Base-by-base conservation (phyloP, 2,329 filamentous ascomycete species). In the Ascochyta rabiei region DNA sequence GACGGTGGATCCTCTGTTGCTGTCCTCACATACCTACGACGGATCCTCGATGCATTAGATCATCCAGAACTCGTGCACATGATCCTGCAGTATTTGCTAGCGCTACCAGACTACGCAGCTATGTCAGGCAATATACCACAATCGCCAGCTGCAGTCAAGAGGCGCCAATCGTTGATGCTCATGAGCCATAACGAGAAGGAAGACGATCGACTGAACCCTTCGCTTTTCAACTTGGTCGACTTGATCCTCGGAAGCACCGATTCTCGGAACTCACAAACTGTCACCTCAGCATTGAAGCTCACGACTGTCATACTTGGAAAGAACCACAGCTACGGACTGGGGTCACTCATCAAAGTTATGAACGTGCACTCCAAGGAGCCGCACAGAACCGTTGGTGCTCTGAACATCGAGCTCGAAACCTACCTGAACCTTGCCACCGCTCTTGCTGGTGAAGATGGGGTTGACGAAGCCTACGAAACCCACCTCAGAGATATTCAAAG, bases 1-100 rank as follows among this genome's bases (percentile, higher is more conserved):
- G 93, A 98, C 75, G 95, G 93, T 62, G 95, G 95, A 48, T 99
- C 95, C 6, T 96, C 95, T 0, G 92, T 98, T 19, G 95, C 95
- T 3, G 95, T 99, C 12, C 81, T 98, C 59, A 97, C 93, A 2
- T 98, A 99, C 73, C 82, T 99, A 31, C 89, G 90, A 53, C 89
- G 90, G 37, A 96, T 98, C 50, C 82, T 99, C 6, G 93, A 97
- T 72, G 89, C 91, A 0, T 81, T 99, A 13, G 91, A 97, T 60
- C 92, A 98, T 71, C 90, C 91, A 7, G 93, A 98, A 68, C 89
- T 99, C 79, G 91, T 97, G 55, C 90, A 96, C 63, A 88, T 96
- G 56, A 95, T 98, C 48, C 83, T 99, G 6, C 90, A 93, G 62
- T 99, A 98, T 72, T 84, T 99, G 1, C 81, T 99, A 26, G 93